Evolutionary conservation across 2,329 filamentous ascomycete genomes (phyloP).

Genomic region (Westerdykella ornata): DNA sequence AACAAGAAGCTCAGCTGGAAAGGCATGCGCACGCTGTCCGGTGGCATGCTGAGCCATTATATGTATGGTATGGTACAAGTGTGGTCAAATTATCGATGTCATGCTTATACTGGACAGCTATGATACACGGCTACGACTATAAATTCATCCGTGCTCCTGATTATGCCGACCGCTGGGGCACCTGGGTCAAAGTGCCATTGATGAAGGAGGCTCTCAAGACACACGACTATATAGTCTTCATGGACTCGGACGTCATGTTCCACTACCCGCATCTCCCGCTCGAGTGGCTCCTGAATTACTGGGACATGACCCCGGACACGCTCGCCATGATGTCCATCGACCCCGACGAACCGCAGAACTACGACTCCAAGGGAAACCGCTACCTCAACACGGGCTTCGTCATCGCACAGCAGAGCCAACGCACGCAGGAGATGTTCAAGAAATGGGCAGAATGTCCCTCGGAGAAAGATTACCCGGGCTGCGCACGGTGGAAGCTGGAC

Average conservation of each 20-base stretch:
- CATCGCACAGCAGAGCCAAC: slow-evolving; percentile 37
- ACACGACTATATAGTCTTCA: slow-evolving; percentile 43
- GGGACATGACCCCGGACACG: slow-evolving; percentile 43
- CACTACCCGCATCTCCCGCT: slow-evolving; percentile 43
- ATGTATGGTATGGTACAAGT: slow-evolving; percentile 27
- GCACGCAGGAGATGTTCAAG: slow-evolving; percentile 35
- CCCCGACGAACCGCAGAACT: slow-evolving; percentile 39
- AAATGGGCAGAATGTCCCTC: slow-evolving; percentile 36
- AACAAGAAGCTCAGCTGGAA: slow-evolving; percentile 34
- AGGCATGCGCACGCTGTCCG: slow-evolving; percentile 32
- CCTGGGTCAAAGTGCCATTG: slow-evolving; percentile 47
- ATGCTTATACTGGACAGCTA: slow-evolving; percentile 25
- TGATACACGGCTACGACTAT: slow-evolving; percentile 47
- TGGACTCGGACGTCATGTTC: slow-evolving; percentile 47
- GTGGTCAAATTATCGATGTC: neutral
- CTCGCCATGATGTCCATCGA: slow-evolving; percentile 45
- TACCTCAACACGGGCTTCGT: slow-evolving; percentile 44
- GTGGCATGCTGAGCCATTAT: slow-evolving; percentile 37
- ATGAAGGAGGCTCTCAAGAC: slow-evolving; percentile 39
- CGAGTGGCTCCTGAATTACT: slow-evolving; percentile 48
- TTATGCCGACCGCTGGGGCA: slow-evolving; percentile 40
- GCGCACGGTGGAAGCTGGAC: slow-evolving; percentile 31
- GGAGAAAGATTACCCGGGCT: slow-evolving; percentile 30
- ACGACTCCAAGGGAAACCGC: slow-evolving; percentile 37
- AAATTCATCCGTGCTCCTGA: slow-evolving; percentile 42